Conservation (phyloP, 2,329 filamentous ascomycete species). For the Sporothrix pallida region DNA sequence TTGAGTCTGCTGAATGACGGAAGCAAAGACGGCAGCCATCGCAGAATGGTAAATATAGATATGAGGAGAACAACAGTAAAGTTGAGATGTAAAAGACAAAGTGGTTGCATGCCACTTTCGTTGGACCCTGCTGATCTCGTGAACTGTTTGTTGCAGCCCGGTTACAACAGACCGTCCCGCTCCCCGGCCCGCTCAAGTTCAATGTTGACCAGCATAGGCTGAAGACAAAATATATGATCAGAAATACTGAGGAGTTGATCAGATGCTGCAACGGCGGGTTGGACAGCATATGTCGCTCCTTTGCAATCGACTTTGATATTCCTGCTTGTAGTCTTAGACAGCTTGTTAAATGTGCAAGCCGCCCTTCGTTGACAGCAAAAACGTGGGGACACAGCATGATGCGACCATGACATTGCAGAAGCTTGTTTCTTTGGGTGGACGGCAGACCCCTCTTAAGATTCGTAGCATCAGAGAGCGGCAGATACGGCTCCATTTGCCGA, state of each 20-base stretch:
- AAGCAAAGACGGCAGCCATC: not conserved
- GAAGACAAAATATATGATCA: not conserved
- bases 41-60: no score
- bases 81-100: no score
- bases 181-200: not conserved
- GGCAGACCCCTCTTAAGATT: not conserved
- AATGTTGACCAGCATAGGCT: not conserved
- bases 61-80: no score
- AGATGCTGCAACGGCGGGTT: not conserved
- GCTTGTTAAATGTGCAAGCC: no score
- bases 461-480: not conserved
- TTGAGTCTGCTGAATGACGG: not conserved
- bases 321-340: no score
- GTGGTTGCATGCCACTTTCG: not conserved
- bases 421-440: not conserved
- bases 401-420: not conserved
- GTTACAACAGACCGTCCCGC: not conserved
- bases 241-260: not conserved
- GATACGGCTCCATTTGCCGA: not conserved
- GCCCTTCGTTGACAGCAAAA: not conserved
- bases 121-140: slow-evolving; percentile 20
- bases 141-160: slow-evolving; percentile 9
- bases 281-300: not conserved
- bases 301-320: no score
- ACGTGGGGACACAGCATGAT: not conserved